These are phyloP conservation scores for Penicillium janthinellum DNA, from an alignment of 2,329 filamentous ascomycete genomes.

Conservation along the genomic window DNA sequence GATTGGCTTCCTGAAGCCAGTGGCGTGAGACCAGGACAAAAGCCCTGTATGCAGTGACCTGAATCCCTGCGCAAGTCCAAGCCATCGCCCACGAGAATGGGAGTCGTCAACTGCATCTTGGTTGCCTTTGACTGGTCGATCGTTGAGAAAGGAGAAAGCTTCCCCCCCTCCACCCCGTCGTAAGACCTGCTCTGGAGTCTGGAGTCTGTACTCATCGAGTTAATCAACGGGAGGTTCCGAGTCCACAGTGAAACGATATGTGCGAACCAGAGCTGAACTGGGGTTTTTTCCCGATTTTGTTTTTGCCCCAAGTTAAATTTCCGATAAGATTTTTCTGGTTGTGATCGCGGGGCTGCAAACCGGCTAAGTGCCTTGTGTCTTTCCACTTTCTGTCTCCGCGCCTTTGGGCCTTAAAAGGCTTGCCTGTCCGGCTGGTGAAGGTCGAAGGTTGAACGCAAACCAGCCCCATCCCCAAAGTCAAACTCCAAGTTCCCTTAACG, in stretches of 20 bases:
- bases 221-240: conserved; percentile 20
- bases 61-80: conserved; percentile 14
- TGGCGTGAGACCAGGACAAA: conserved; percentile 10
- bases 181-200: background rate
- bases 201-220: too few species aligned
- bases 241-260: background rate
- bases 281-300: background rate
- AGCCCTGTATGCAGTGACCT: conserved; percentile 3
- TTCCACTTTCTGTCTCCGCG: background rate
- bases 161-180: background rate
- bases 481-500: background rate
- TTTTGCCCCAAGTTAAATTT: background rate
- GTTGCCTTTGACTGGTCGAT: conserved; percentile 14
- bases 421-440: background rate
- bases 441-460: background rate
- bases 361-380: background rate
- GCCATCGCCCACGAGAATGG: conserved; percentile 5
- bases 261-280: conserved; percentile 2
- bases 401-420: conserved; percentile 2
- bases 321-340: conserved; percentile 8
- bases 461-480: background rate
- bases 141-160: conserved; percentile 8
- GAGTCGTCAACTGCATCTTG: background rate
- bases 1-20: conserved; percentile 10
- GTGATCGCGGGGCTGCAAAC: conserved; percentile 7